These are phyloP conservation scores for Phylloporus sp. DNA, from an alignment of 1,284 basidiomycete species.

Conservation along the genomic window DNA sequence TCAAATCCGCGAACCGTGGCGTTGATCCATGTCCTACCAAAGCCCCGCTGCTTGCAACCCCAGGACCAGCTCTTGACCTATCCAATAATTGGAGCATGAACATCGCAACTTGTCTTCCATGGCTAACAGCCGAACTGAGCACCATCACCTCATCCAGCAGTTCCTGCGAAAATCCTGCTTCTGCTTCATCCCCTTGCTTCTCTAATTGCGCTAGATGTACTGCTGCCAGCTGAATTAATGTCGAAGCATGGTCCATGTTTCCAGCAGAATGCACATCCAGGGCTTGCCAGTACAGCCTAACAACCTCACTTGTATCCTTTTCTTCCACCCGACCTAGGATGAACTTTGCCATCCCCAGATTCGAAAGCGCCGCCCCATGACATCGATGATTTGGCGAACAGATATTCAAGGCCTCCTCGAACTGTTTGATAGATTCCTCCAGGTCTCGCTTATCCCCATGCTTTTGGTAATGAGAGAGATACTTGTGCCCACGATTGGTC, in stretches of 20 bases:
- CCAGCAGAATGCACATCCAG: background rate
- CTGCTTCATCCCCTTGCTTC: background rate
- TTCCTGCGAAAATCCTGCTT: background rate
- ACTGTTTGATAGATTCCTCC: background rate
- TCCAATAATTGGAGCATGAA: background rate
- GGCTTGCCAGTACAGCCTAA: background rate
- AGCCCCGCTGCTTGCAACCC: too few species aligned
- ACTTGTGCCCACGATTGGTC: background rate
- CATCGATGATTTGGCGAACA: background rate
- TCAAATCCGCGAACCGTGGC: background rate
- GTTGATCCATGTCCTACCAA: background rate
- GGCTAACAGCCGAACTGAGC: background rate
- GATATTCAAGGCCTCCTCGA: background rate
- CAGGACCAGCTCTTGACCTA: background rate
- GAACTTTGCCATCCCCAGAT: background rate
- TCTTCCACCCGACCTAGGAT: background rate
- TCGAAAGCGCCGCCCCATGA: background rate
- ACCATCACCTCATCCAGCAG: background rate
- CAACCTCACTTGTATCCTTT: background rate
- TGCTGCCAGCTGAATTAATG: background rate
- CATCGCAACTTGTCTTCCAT: background rate
- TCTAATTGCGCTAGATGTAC: background rate
- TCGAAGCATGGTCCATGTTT: background rate
- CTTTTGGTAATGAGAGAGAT: background rate
- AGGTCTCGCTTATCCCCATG: background rate